Evolutionary conservation across 83 land plant species (phyloP).

Genomic region (Thuja plicata): DNA sequence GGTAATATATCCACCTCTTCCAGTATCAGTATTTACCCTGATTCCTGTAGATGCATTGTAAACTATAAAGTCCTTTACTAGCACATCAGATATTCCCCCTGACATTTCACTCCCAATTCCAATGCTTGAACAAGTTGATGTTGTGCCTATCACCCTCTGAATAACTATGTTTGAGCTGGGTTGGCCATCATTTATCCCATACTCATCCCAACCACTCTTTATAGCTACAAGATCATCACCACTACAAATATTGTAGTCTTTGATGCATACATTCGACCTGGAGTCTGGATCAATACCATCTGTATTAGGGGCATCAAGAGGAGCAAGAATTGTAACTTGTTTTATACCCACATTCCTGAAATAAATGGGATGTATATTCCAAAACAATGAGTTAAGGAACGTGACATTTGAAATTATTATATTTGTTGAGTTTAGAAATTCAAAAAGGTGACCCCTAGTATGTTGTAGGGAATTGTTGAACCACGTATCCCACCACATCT

Average conservation of each 20-base stretch:
- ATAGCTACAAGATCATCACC: conserved; percentile 78
- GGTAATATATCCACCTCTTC: conserved; percentile 66
- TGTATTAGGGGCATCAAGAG: conserved; percentile 84
- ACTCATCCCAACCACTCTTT: conserved; percentile 82
- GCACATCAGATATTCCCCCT: conserved; percentile 53
- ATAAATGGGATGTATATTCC: conserved; percentile 93
- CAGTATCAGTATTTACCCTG: conserved; percentile 53
- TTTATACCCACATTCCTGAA: conserved; percentile 88
- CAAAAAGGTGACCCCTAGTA: conserved; percentile 87
- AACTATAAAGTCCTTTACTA: conserved; percentile 41
- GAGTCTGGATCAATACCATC: conserved; percentile 80
- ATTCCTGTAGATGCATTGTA: conserved; percentile 54
- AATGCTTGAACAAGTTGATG: conserved; percentile 71
- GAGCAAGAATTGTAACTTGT: conserved; percentile 82
- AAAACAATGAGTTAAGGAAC: conserved; percentile 83
- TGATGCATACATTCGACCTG: conserved; percentile 65
- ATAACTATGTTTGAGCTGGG: conserved; percentile 64
- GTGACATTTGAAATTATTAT: conserved; percentile 82
- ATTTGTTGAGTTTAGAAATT: conserved; percentile 62
- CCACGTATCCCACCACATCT: conserved; percentile 87
- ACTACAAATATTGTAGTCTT: conserved; percentile 71
- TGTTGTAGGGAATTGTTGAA: conserved; percentile 70
- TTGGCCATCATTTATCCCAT: conserved; percentile 55
- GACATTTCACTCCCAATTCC: conserved; percentile 87
- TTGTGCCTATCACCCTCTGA: conserved; percentile 61